Percentiles rank a stretch among this genome's conserved stretches.
These are phyloP conservation scores for Ceratobasidium sp. DNA, from an alignment of 1,284 basidiomycete species.

Conservation along the genomic window DNA sequence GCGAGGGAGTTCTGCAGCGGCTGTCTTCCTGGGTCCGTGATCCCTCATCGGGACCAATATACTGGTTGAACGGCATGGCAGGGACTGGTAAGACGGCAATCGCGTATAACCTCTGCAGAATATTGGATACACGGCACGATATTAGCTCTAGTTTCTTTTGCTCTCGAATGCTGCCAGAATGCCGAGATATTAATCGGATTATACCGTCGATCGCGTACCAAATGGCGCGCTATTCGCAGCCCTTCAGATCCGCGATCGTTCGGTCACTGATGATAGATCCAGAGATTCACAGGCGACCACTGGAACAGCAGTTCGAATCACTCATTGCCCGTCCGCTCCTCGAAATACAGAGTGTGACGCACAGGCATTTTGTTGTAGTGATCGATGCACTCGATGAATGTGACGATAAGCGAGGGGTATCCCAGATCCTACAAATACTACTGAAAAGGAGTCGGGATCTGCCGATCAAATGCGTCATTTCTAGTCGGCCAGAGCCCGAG, in stretches of 20 bases:
- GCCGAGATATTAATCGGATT: slow-evolving; percentile 20
- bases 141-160: slow-evolving; percentile 48
- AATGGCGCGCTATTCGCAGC: slow-evolving; percentile 12
- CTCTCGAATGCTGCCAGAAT: slow-evolving; percentile 41
- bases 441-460: neutral
- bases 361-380: no score
- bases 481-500: slow-evolving; percentile 23
- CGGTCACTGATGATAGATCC: neutral
- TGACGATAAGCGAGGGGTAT: neutral
- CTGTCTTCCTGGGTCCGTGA: neutral
- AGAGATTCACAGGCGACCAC: no score
- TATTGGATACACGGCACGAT: neutral
- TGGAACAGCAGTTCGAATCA: no score
- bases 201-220: slow-evolving; percentile 36
- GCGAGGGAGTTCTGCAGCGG: neutral
- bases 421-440: neutral
- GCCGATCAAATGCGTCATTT: slow-evolving; percentile 21
- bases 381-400: slow-evolving; percentile 29
- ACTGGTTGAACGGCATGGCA: slow-evolving; percentile 21
- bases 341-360: no score
- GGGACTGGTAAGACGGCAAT: slow-evolving; percentile 45
- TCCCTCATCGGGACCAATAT: slow-evolving; percentile 19
- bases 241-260: neutral
- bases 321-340: no score
- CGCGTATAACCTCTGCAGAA: slow-evolving; percentile 43